Percentiles rank a stretch among this genome's conserved stretches.
Evolutionary conservation across 176 grass and related monocot species (phyloP).

Genomic region (Elymus sibiricus): DNA sequence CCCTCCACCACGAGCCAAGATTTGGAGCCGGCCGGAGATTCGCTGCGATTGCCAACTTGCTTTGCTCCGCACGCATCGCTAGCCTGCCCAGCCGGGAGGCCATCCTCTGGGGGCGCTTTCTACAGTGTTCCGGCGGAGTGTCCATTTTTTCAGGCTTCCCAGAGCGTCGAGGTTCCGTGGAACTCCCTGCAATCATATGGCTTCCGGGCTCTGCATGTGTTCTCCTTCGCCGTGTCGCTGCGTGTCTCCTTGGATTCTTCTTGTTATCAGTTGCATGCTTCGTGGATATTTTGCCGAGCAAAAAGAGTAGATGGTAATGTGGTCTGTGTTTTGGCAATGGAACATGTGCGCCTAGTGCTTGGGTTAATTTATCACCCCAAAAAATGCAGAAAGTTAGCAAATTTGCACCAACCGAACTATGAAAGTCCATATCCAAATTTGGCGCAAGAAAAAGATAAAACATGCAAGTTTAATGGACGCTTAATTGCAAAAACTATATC

Average conservation of each 20-base stretch:
- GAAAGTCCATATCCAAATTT: background rate
- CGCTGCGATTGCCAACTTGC: background rate
- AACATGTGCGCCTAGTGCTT: background rate
- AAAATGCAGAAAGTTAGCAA: background rate
- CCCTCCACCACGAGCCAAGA: slow-evolving; percentile 3
- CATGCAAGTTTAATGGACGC: too few relatives aligned
- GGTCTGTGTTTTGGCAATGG: background rate
- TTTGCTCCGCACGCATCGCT: slow-evolving; percentile 8
- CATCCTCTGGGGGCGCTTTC: background rate
- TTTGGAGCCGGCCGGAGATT: slow-evolving; percentile 7
- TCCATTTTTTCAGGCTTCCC: background rate
- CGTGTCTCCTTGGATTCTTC: background rate
- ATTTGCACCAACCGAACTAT: background rate
- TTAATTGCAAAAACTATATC: too few relatives aligned
- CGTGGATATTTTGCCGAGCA: background rate
- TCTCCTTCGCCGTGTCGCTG: background rate
- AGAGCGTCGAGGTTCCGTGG: background rate
- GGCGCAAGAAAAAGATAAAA: too few relatives aligned
- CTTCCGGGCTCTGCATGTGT: background rate
- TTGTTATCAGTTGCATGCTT: background rate
- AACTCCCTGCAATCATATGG: background rate
- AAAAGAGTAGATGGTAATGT: background rate
- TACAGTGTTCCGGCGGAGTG: background rate
- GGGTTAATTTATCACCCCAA: background rate
- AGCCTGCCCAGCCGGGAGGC: background rate